Percentiles rank a stretch among this genome's conserved stretches.
These are phyloP conservation scores for Rhododendron ferrugineum DNA, from an alignment of 148 eudicot species.

Conservation along the genomic window DNA sequence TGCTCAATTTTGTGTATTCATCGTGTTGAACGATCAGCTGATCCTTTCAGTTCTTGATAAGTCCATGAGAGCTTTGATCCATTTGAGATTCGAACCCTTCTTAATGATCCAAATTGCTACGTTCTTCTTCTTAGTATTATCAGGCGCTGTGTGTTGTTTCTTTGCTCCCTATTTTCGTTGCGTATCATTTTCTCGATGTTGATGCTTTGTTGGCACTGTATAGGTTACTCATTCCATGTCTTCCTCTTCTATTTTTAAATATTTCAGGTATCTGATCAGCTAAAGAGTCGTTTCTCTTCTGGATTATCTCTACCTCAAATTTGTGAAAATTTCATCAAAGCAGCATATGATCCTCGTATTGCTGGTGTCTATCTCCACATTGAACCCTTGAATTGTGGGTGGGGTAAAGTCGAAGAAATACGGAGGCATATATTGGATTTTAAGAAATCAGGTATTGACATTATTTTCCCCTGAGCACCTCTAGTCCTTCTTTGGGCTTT, in stretches of 20 bases:
- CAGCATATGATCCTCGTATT: conserved; percentile 93
- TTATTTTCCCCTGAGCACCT: background rate
- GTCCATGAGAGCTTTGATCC: background rate
- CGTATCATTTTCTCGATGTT: background rate
- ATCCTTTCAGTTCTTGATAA: background rate
- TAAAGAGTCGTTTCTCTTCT: conserved; percentile 61
- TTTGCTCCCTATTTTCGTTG: background rate
- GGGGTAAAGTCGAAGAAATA: conserved; percentile 95
- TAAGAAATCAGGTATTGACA: conserved; percentile 64
- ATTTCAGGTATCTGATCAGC: conserved; percentile 76
- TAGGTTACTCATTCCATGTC: conserved; percentile 4
- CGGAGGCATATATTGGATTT: conserved; percentile 82
- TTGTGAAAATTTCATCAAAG: conserved; percentile 86
- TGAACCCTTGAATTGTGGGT: conserved; percentile 74
- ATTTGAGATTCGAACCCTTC: background rate
- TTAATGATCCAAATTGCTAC: background rate
- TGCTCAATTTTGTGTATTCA: background rate
- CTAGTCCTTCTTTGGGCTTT: background rate
- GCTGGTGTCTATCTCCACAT: conserved; percentile 86
- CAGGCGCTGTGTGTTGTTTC: background rate
- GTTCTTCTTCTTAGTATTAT: background rate
- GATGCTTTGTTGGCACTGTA: background rate
- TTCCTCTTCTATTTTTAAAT: background rate
- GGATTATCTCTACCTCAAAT: conserved; percentile 87
- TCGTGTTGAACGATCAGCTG: background rate